Evolutionary conservation across 176 grass and related monocot species (phyloP), one percentile per base, ranked within the genome.

Genomic region (Metroxylon sagu): DNA sequence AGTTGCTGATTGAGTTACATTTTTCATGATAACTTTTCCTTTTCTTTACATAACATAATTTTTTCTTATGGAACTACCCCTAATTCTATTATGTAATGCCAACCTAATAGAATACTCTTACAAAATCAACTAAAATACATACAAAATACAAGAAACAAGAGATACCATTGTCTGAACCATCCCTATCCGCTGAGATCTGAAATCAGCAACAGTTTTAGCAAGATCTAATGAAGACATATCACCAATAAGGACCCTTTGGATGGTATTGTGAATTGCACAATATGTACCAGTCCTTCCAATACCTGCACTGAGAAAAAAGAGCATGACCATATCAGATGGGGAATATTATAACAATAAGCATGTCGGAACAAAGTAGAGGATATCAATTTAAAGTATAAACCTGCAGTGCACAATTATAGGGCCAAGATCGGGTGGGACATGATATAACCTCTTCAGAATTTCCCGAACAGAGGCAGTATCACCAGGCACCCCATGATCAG

Each of bases 341-440:
- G 35, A 21, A 48, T 19, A 8, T 14, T 10, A 48, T 6, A 18
- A 12, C 4, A 25, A 60, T 17, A 68, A 48, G 65, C 4, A 73
- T 26, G 19, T 43, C 1, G 4, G 18, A 49, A 17, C 19, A 14
- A 19, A 54, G 0, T 2, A 62, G 15, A 55, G 17, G 3, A 2
- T 43, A 43, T 43, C 29, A 17, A 21, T 29, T 21, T 19, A 21
- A 23, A 14, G 39, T 57, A n/a, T 53, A 52, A 68, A 98, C 93
- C 93, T 98, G 87, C 93, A 98, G 80, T 98, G 93, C 26, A 81
- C 84, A 31, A 98, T 84, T 75, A 98, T 81, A 57, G 93, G 84
- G 64, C 83, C 73, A 3, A 23, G 16, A 48, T 73, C 56, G 28
- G 26, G 67, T 5, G 67, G 73, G 57, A 92, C 66, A 48, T 53